Base-by-base conservation (phyloP, 345 rosid genomes). In the Eucalyptus sp. region DNA sequence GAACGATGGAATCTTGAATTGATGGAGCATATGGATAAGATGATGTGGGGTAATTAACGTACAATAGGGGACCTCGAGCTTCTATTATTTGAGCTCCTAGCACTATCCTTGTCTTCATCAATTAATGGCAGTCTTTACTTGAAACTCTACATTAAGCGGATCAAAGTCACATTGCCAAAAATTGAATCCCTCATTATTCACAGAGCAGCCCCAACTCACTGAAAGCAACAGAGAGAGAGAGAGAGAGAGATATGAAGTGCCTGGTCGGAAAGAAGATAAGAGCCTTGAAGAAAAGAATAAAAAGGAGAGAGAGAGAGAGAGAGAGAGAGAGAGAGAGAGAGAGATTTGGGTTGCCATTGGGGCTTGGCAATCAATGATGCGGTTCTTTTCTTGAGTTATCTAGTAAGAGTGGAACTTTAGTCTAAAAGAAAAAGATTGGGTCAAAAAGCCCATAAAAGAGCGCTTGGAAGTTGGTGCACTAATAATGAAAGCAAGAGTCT, bases 401-500 rank as follows among this genome's bases (percentile, higher is more conserved):
- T 10, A 49, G 87, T 83, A 68, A 68, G 60, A 86, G 89, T 60
- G 84, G 58, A 88, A 88, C 89, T 89, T 90, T 44, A 68, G 90
- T 91, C 91, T 89, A 89, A 91, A 89, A 90, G 89, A 79, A 87
- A 89, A 88, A 88, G 90, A 62, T 15, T 43, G 79, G 89, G 93
- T 92, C 93, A 92, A 92, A 92, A 93, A 89, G 92, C 15, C 51
- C 60, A 71, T 20, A 87, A 49, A 89, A 22, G 86, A 87, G 90
- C 90, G 90, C 93, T 87, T 92, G 93, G 93, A 86, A 91, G 93
- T 93, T 89, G 93, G 91, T 91, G 95, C 92, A 86, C 79, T 43
- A 33, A 87, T 76, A 31, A 76, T 80, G 68, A 88, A 79, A 56
- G 88, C 5, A 66, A 50, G 33, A 54, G 51, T 86, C 87, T 71